phyloP scores from a whole-genome alignment of 164 flowering plant genomes.

The Berberis vulgaris region DNA sequence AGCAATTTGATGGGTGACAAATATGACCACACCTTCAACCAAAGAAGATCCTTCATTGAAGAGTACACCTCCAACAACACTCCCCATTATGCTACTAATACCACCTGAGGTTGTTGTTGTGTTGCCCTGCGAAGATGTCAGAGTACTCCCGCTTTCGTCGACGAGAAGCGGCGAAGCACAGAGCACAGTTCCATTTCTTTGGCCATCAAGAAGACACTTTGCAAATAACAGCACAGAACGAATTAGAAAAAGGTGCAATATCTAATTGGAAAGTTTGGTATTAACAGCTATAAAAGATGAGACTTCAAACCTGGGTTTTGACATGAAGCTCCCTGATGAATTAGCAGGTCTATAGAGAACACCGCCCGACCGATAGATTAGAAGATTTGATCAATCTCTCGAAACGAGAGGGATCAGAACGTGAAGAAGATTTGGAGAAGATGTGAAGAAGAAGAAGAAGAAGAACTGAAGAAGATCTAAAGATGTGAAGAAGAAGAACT shows the following conservation, averaged over 20 bases:
- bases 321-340: background rate
- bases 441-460: too few species aligned
- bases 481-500: too few species aligned
- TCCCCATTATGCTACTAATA: conserved; percentile 82
- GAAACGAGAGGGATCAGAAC: too few species aligned
- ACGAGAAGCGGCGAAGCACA: conserved; percentile 75
- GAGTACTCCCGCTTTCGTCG: conserved; percentile 43
- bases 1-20: conserved; percentile 85
- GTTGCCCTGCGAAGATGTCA: conserved; percentile 36
- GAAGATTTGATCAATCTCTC: too few species aligned
- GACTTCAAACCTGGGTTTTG: conserved; percentile 53
- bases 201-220: conserved; percentile 90
- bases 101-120: conserved; percentile 40
- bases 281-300: background rate
- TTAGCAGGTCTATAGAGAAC: too few species aligned
- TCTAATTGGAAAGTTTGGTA: background rate
- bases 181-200: conserved; percentile 65
- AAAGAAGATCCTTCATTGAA: conserved; percentile 64
- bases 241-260: background rate
- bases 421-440: too few species aligned
- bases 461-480: too few species aligned
- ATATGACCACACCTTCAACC: conserved; percentile 89
- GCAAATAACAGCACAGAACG: conserved; percentile 11
- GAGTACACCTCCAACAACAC: conserved; percentile 48
- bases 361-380: too few species aligned